Evolutionary conservation across 345 rosid species (phyloP).

Genomic region (Punica granatum): DNA sequence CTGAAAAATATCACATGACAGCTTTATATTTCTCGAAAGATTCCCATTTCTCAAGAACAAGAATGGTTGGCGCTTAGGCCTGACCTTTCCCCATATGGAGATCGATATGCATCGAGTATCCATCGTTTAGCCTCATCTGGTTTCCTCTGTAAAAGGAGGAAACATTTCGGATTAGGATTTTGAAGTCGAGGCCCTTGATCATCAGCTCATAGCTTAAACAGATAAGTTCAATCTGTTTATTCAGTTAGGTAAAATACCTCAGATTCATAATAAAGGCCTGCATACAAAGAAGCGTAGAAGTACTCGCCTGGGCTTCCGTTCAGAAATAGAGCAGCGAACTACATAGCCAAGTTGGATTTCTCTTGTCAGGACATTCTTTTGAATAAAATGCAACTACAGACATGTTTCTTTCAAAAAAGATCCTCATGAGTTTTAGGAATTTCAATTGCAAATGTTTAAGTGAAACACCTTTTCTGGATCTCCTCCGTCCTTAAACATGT

Average conservation of each 20-base stretch:
- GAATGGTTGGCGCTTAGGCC: background rate
- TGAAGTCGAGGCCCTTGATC: background rate
- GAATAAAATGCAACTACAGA: background rate
- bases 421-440: background rate
- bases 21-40: background rate
- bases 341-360: conserved; percentile 10
- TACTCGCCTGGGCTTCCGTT: conserved; percentile 40
- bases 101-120: conserved; percentile 46
- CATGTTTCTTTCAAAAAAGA: background rate
- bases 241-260: too few species aligned
- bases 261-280: conserved; percentile 78
- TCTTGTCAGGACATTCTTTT: background rate
- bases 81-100: conserved; percentile 77
- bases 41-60: background rate
- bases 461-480: conserved; percentile 71
- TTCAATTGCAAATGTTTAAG: background rate
- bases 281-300: conserved; percentile 74
- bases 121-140: conserved; percentile 57
- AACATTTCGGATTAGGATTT: background rate
- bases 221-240: background rate
- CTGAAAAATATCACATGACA: conserved; percentile 30
- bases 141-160: conserved; percentile 39
- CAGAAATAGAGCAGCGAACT: conserved; percentile 60
- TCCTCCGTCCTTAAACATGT: conserved; percentile 71
- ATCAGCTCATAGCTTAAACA: background rate